phyloP scores from a whole-genome alignment of 176 grass and related monocot species.

The Puccinellia tenuiflora region DNA sequence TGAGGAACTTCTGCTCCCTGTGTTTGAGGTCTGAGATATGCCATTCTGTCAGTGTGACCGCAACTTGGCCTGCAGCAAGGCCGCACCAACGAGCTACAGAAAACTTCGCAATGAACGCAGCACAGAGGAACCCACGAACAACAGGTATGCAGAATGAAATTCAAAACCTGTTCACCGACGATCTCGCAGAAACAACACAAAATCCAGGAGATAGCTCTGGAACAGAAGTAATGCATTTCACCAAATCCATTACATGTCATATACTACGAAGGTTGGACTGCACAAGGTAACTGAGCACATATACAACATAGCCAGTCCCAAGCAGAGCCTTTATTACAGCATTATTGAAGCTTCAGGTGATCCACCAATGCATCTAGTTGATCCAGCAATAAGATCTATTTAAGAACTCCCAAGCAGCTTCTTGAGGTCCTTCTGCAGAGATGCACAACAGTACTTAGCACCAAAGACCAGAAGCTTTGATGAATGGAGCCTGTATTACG shows the following conservation, averaged over 20 bases:
- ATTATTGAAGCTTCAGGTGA: constrained; percentile 1
- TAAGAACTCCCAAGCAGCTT: constrained; percentile 53
- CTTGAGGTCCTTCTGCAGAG: constrained; percentile 82
- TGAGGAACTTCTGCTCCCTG: neutral
- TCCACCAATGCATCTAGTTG: neutral
- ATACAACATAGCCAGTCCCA: constrained; percentile 11
- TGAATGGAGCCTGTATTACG: neutral
- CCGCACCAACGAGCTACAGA: neutral
- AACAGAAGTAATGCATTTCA: neutral
- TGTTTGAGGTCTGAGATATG: too few species aligned
- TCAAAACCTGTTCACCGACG: neutral
- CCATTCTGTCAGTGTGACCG: neutral
- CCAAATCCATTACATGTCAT: constrained; percentile 15
- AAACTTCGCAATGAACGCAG: neutral
- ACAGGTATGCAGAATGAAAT: neutral
- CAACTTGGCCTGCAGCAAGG: neutral
- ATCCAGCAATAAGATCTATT: constrained; percentile 17
- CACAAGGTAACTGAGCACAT: neutral
- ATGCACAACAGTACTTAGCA: neutral
- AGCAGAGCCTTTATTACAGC: constrained; percentile 28
- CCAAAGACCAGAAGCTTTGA: neutral
- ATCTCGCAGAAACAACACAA: neutral
- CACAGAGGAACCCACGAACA: neutral
- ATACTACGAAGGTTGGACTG: neutral
- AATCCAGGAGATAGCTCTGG: neutral